Conservation (phyloP, 2,329 filamentous ascomycete species). For the Phaeosphaeriaceae sp. region DNA sequence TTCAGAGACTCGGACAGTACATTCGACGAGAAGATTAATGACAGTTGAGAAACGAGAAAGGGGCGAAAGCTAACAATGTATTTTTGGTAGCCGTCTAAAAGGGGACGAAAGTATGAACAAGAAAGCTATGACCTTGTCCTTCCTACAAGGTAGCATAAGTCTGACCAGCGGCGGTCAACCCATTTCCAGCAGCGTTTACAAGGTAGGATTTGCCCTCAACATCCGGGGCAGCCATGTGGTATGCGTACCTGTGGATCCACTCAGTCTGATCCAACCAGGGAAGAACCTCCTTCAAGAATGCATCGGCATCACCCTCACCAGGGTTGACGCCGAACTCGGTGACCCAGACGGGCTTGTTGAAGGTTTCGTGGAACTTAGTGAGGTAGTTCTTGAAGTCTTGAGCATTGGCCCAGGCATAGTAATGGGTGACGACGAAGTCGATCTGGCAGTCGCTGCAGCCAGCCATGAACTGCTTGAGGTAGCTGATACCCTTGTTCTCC, state of each 20-base stretch:
- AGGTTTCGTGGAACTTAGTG: slow-evolving; percentile 31
- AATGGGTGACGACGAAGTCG: slow-evolving; percentile 48
- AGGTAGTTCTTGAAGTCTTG: slow-evolving; percentile 49
- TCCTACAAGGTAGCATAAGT: slow-evolving; percentile 16
- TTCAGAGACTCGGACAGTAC: neutral
- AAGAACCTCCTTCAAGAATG: slow-evolving; percentile 41
- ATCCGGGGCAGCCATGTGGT: slow-evolving; percentile 34
- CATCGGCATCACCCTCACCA: slow-evolving; percentile 23
- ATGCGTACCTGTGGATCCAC: slow-evolving; percentile 45
- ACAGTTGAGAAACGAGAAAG: neutral
- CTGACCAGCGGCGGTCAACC: slow-evolving; percentile 27
- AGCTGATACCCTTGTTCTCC: slow-evolving; percentile 36
- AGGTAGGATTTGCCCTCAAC: slow-evolving; percentile 22
- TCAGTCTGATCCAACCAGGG: slow-evolving; percentile 43
- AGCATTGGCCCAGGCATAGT: slow-evolving; percentile 42
- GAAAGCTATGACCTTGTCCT: slow-evolving; percentile 9
- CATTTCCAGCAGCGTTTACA: slow-evolving; percentile 24
- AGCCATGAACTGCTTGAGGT: slow-evolving; percentile 37
- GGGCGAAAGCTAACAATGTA: neutral
- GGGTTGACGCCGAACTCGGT: slow-evolving; percentile 43
- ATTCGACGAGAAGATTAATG: neutral
- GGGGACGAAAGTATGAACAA: slow-evolving; percentile 7
- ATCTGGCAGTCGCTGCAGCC: slow-evolving; percentile 37
- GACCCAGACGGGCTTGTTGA: slow-evolving; percentile 44
- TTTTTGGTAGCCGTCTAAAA: slow-evolving; percentile 1